Evolutionary conservation across 2,329 filamentous ascomycete species (phyloP), one percentile per base, ranked within the genome.

Genomic region (Ilyonectria mors-panacis): DNA sequence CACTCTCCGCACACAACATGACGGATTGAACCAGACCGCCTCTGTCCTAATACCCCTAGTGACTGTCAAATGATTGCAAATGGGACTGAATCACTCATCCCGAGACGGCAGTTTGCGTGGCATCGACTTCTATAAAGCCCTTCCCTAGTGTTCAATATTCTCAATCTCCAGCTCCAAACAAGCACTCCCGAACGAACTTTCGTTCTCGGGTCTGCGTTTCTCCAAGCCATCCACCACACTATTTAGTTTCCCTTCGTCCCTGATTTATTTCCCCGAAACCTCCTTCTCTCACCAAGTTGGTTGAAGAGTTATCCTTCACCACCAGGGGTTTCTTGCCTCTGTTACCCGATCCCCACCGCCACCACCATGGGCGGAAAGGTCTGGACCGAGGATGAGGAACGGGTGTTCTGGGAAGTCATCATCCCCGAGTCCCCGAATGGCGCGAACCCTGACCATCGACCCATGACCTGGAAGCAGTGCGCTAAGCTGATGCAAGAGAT

Each of bases 311-410:
- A 4, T n/a, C n/a, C 17, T n/a, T 42, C 39, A 42, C 15, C 30
- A 17, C 5, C 50, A 35, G 50, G 35, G 19, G 6, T 12, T 17
- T 51, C 33, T 48, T 19, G 4, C 17, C 23, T 4, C 26, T 13
- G 19, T 10, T 37, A n/a, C 30, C 15, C 12, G 13, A 26, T 23
- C 12, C 33, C 26, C 26, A 51, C 30, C 9, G 26, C 28, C 39
- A 33, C 21, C 53, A 81, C 28, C 26, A 87, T 88, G 86, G 85
- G 83, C 6, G 86, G 85, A 26, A 87, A 83, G 67, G 77, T 82
- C 6, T 89, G 87, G 87, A 82, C 84, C 0, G 64, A 64, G 0
- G 75, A 81, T 1, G 87, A 89, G 67, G 87, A 89, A 75, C 62
- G 71, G 1, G 76, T 83, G 68, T 88, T 87, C 72, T 89, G 86